Evolutionary conservation across 2,329 filamentous ascomycete species (phyloP), one percentile per base, ranked within the genome.

Genomic region (Cladophialophora yegresii): DNA sequence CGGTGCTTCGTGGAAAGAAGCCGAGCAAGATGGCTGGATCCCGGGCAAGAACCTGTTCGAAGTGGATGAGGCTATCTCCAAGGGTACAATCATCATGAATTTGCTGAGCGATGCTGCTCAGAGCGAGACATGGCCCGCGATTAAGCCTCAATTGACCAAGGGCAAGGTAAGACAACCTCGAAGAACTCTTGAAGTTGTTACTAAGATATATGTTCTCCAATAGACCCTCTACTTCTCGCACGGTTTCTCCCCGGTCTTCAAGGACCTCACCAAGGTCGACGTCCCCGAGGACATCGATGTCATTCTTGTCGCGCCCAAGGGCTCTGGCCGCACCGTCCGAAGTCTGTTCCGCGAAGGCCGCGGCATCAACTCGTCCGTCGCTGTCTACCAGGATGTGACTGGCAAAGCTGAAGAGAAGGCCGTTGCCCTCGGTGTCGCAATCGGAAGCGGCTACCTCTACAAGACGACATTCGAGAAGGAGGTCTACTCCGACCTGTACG

Each of bases 391-490:
- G 84, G 95, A 99, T 78, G 92, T 98, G 71, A 96, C 92, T 70
- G 95, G 95, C 81, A 91, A 97, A 83, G 95, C 95, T 77, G 88
- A 98, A 85, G 95, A 99, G 88, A 96, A 93, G 87, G 95, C 95
- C 75, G 83, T 96, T 75, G 95, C 95, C 73, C 88, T 99, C 75
- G 95, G 95, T 84, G 93, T 98, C 71, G 95, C 93, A 78, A 90
- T 99, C 78, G 95, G 93, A 80, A 92, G 89, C 76, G 95, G 95
- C 77, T 99, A 99, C 87, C 91, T 99, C 74, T 99, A 99, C 88
- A 91, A 98, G 90, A 99, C 95, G 78, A 99, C 95, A 79, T 99
- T 99, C 78, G 90, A 99, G 88, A 99, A 99, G 90, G 95, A 99
- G 85, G 95, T 99, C 78, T 96, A 96, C 90, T 97, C 92, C 69